These are phyloP conservation scores for Verticillium albo-atrum DNA, from an alignment of 2,329 filamentous ascomycete genomes.

Conservation along the genomic window DNA sequence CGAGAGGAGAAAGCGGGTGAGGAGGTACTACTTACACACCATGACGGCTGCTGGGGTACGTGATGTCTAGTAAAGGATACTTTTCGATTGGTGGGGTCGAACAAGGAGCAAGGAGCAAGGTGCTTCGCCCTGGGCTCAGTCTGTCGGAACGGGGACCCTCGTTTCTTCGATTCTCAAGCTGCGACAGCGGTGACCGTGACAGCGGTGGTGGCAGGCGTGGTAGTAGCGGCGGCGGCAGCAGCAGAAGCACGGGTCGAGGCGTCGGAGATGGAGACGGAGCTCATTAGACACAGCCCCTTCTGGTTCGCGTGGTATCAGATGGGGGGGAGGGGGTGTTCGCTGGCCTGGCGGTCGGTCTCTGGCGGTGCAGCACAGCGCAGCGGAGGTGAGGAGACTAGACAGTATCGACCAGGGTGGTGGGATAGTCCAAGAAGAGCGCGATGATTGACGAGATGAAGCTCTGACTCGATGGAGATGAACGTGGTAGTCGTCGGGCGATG, in stretches of 20 bases:
- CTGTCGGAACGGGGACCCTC: background rate
- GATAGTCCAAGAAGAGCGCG: too few species aligned
- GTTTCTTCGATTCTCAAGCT: background rate
- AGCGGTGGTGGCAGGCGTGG: background rate
- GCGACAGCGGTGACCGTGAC: background rate
- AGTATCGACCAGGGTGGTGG: background rate
- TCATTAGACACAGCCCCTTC: background rate
- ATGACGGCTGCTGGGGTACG: conserved; percentile 1
- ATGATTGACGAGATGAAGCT: background rate
- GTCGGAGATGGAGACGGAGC: background rate
- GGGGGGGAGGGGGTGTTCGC: background rate
- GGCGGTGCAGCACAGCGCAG: background rate
- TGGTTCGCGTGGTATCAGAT: background rate
- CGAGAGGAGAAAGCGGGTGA: background rate
- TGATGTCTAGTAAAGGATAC: background rate
- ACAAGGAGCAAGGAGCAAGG: too few species aligned
- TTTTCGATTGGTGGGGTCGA: background rate
- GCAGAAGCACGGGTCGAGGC: background rate
- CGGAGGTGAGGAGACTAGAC: background rate
- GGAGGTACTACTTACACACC: conserved; percentile 11
- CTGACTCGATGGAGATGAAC: background rate
- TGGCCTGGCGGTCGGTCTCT: background rate
- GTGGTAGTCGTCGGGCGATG: background rate
- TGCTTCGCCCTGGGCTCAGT: too few species aligned
- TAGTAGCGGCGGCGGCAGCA: background rate